phyloP scores from a whole-genome alignment of 768 basidiomycete species.

The Sporobolomyces roseus region DNA sequence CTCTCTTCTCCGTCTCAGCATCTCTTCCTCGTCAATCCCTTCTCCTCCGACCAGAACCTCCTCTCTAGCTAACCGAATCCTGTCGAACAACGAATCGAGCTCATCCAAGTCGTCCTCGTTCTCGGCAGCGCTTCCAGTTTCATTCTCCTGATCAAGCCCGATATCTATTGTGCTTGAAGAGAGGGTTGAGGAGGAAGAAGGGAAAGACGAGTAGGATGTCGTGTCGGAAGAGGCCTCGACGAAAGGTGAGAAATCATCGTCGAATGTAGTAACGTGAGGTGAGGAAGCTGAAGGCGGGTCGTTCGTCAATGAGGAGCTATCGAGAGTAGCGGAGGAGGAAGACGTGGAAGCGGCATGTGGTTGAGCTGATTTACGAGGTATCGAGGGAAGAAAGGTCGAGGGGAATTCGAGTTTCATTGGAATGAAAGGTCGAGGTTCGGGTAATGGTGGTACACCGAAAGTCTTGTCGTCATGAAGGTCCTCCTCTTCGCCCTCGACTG shows the following conservation, averaged over 20 bases:
- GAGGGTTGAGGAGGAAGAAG: not conserved
- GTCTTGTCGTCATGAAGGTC: not conserved
- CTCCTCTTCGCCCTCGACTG: not conserved
- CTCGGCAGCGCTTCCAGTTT: not conserved
- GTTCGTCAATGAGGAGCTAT: not conserved
- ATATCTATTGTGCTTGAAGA: too few species aligned
- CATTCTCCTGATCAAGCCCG: not conserved
- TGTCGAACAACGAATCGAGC: conserved; percentile 3
- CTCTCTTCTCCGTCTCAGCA: not conserved
- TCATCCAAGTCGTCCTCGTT: not conserved
- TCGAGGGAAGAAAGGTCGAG: conserved; percentile 9
- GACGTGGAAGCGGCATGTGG: not conserved
- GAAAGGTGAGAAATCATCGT: conserved; percentile 31
- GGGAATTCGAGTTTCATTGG: conserved; percentile 20
- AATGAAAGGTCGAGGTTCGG: conserved; percentile 4
- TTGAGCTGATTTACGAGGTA: not conserved
- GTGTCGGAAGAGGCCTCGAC: not conserved
- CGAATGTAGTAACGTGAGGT: too few species aligned
- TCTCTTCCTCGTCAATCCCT: not conserved
- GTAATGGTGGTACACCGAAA: conserved; percentile 3
- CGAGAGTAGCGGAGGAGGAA: not conserved
- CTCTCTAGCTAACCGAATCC: conserved; percentile 7
- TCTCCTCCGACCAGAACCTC: not conserved
- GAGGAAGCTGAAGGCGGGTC: not conserved
- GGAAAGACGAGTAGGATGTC: not conserved